Evolutionary conservation across 2,329 filamentous ascomycete genomes (phyloP).

Genomic region (Trichoderma polysporum): DNA sequence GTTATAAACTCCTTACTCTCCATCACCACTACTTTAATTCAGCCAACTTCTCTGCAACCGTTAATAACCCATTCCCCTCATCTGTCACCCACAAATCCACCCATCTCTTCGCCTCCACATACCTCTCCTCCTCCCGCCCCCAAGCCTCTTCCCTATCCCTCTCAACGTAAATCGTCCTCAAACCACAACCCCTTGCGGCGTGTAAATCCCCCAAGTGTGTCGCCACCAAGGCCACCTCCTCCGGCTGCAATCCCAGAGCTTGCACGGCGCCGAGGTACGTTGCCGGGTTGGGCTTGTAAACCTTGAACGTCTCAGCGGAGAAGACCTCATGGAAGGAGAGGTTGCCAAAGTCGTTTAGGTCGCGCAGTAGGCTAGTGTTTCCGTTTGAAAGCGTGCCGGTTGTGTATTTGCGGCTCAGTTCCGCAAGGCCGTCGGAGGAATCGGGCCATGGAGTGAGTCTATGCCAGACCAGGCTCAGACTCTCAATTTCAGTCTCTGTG

Average conservation of each 20-base stretch:
- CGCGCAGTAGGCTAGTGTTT: slow-evolving; percentile 64
- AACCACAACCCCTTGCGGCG: slow-evolving; percentile 62
- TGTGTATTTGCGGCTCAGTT: slow-evolving; percentile 53
- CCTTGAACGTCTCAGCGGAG: slow-evolving; percentile 68
- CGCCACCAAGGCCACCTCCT: slow-evolving; percentile 73
- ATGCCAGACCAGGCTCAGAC: slow-evolving; percentile 71
- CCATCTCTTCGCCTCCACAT: slow-evolving; percentile 49
- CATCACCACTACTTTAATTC: slow-evolving; percentile 19
- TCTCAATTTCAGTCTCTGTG: slow-evolving; percentile 59
- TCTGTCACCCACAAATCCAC: slow-evolving; percentile 42
- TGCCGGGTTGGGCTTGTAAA: slow-evolving; percentile 70
- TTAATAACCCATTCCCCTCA: slow-evolving; percentile 34
- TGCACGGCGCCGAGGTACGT: slow-evolving; percentile 69
- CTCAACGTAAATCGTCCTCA: slow-evolving; percentile 74
- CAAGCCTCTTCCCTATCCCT: slow-evolving; percentile 65
- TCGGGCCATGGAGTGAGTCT: slow-evolving; percentile 69
- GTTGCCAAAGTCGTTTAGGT: slow-evolving; percentile 58
- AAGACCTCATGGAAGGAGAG: slow-evolving; percentile 64
- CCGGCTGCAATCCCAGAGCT: slow-evolving; percentile 54
- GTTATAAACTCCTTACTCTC: background rate
- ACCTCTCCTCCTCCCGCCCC: slow-evolving; percentile 48
- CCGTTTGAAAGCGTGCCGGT: slow-evolving; percentile 75
- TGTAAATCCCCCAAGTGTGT: slow-evolving; percentile 70
- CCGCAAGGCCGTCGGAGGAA: slow-evolving; percentile 53
- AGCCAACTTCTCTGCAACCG: slow-evolving; percentile 32